Conservation (phyloP, 2,329 filamentous ascomycete species). For the Monilinia fructigena region DNA sequence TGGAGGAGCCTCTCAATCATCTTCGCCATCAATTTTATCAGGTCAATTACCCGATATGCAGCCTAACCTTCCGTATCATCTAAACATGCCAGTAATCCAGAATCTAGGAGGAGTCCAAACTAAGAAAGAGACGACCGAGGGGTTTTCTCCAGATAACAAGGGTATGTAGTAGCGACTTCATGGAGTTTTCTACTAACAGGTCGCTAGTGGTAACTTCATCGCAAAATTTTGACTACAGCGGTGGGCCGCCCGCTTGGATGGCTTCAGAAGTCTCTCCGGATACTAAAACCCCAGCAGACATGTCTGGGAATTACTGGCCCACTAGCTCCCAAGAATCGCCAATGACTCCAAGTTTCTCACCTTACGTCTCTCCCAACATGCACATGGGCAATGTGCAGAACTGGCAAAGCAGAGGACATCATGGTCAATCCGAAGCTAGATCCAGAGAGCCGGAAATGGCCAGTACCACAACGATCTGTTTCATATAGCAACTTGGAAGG, state of each 20-base stretch:
- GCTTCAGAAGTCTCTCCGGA: slow-evolving; percentile 35
- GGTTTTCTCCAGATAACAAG: slow-evolving; percentile 40
- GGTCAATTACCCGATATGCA: slow-evolving; percentile 47
- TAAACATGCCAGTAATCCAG: slow-evolving; percentile 48
- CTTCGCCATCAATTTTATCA: slow-evolving; percentile 49
- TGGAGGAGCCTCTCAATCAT: slow-evolving; percentile 46
- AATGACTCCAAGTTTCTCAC: slow-evolving; percentile 51
- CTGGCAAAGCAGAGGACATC: slow-evolving; percentile 36
- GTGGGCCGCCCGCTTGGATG: slow-evolving; percentile 38
- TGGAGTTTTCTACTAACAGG: slow-evolving; percentile 29
- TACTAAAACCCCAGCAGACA: slow-evolving; percentile 45
- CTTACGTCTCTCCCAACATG: slow-evolving; percentile 46
- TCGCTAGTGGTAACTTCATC: slow-evolving; percentile 34
- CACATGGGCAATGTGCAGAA: slow-evolving; percentile 35
- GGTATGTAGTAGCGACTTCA: slow-evolving; percentile 29
- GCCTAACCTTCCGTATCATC: slow-evolving; percentile 45
- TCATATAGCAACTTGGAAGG: slow-evolving; percentile 40
- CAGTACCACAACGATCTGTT: slow-evolving; percentile 39
- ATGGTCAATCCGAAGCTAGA: slow-evolving; percentile 34
- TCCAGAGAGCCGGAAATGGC: slow-evolving; percentile 39
- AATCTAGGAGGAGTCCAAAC: slow-evolving; percentile 47
- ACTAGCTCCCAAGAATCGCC: slow-evolving; percentile 52
- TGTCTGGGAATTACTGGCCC: slow-evolving; percentile 49
- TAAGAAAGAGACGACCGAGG: slow-evolving; percentile 43
- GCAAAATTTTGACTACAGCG: slow-evolving; percentile 37